Base-by-base conservation (phyloP, 371 early-diverging fungal species). In the Apophysomyces sp. region DNA sequence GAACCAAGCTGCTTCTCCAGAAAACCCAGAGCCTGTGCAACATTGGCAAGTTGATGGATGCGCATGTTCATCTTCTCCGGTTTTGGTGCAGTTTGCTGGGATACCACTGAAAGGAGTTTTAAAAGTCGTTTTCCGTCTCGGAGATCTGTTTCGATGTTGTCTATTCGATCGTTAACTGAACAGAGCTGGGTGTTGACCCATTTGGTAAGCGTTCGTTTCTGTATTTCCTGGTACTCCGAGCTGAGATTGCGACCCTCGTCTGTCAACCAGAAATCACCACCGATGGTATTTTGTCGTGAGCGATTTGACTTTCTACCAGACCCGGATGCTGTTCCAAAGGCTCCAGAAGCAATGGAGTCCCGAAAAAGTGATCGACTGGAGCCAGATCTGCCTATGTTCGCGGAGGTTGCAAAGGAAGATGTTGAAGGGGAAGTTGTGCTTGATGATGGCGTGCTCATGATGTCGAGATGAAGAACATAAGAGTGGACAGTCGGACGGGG, bases 131-230 rank as follows among this genome's bases (percentile, higher is more conserved):
- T 84, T 34, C 90, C 89, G 63, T 87, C 88, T 57, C 82, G 72
- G 55, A 87, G 79, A 63, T 86, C 89, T 36, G 66, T 75, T 28
- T 85, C 84, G 52, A 85, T 82, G 51, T 72, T 58, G 52, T 37
- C 21, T 44, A 78, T 58, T 54, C 54, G 36, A 56, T 75, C 73
- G 27, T 73, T 62, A n/a, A 76, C 69, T 60, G 81, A 67, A 56
- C 77, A 68, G 24, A 94, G 83, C 69, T 92, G 86, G 57, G 80
- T 76, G 67, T 94, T 94, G 64, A 90, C 85, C 94, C 94, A 94
- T 53, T 88, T 88, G 37, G 90, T 91, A 57, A 94, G 85, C 4
- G 92, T 88, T 39, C 87, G 86, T 58, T 83, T 86, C 72, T 94
- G 93, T 9, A 89, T 86, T 57, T 82, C 84, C 53, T 77, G 73